Evolutionary conservation across 73 alveolate genomes (phyloP).

Genomic region (Paramecium caudatum): DNA sequence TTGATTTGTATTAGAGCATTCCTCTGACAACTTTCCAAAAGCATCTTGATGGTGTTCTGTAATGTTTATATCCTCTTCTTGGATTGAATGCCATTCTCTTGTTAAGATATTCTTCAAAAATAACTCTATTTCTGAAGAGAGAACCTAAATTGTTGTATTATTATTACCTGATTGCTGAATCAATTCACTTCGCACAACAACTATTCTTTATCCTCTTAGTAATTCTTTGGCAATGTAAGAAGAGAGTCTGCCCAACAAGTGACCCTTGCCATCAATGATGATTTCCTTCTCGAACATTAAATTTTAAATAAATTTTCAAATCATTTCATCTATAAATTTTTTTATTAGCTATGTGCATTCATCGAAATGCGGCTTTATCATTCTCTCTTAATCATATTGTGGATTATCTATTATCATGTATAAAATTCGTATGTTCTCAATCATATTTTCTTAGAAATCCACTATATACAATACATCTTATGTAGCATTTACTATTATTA

Average conservation of each 20-base stretch:
- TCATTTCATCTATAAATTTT: slow-evolving; percentile 44
- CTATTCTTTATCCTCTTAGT: slow-evolving; percentile 94
- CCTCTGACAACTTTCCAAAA: slow-evolving; percentile 97
- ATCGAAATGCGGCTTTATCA: slow-evolving; percentile 40
- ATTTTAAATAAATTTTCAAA: slow-evolving; percentile 48
- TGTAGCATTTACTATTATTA: not conserved
- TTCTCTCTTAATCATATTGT: slow-evolving; percentile 13
- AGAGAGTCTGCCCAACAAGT: slow-evolving; percentile 99
- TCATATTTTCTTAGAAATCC: not conserved
- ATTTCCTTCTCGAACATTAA: slow-evolving; percentile 95
- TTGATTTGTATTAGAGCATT: slow-evolving; percentile 96
- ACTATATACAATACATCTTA: not conserved
- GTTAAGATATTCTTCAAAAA: slow-evolving; percentile 89
- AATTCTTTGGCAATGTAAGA: slow-evolving; percentile 97
- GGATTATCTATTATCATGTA: slow-evolving; percentile 42
- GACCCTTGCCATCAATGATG: slow-evolving; percentile 99
- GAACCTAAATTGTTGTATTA: slow-evolving; percentile 38
- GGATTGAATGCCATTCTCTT: slow-evolving; percentile 98
- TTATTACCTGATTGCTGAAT: slow-evolving; percentile 82
- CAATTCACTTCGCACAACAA: slow-evolving; percentile 94
- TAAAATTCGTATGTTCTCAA: not conserved
- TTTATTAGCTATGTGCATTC: slow-evolving; percentile 17
- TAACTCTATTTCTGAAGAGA: slow-evolving; percentile 76
- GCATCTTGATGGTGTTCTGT: slow-evolving; percentile 96
- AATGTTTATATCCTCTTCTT: slow-evolving; percentile 96